Evolutionary conservation across 805 yeast species (phyloP).

Genomic region (Starmera amethionina): DNA sequence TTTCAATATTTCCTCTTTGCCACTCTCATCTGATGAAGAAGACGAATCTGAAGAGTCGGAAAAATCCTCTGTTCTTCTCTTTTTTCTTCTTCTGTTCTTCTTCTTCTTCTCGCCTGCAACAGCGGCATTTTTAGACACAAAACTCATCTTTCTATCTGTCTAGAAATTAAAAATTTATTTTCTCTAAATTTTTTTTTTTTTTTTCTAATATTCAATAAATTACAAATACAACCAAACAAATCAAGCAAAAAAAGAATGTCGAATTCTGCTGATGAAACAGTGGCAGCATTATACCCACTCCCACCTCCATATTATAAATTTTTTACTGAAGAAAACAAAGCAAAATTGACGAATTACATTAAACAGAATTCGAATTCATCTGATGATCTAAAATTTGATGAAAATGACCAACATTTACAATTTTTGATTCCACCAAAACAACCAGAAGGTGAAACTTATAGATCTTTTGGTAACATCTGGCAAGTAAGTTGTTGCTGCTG

Average conservation of each 20-base stretch:
- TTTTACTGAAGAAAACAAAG: constrained; percentile 64
- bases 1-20: constrained; percentile 19
- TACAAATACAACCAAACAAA: background rate
- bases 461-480: constrained; percentile 92
- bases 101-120: constrained; percentile 4
- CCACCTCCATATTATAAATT: constrained; percentile 79
- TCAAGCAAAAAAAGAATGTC: too few relatives aligned
- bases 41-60: constrained; percentile 44
- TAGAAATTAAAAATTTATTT: too few relatives aligned
- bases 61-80: constrained; percentile 76
- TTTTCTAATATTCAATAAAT: background rate
- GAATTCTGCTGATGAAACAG: too few relatives aligned
- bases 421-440: constrained; percentile 55
- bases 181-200: background rate
- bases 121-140: constrained; percentile 14
- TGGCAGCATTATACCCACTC: constrained; percentile 81
- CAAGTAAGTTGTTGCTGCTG: constrained; percentile 25
- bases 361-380: constrained; percentile 13
- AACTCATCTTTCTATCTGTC: constrained; percentile 8
- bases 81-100: constrained; percentile 52
- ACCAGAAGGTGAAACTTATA: constrained; percentile 56
- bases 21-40: constrained; percentile 25
- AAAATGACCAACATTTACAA: constrained; percentile 36
- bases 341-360: constrained; percentile 25
- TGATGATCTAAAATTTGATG: constrained; percentile 23